Evolutionary conservation across 371 early-diverging fungal species (phyloP).

Genomic region (Neoconidiobolus thromboides): DNA sequence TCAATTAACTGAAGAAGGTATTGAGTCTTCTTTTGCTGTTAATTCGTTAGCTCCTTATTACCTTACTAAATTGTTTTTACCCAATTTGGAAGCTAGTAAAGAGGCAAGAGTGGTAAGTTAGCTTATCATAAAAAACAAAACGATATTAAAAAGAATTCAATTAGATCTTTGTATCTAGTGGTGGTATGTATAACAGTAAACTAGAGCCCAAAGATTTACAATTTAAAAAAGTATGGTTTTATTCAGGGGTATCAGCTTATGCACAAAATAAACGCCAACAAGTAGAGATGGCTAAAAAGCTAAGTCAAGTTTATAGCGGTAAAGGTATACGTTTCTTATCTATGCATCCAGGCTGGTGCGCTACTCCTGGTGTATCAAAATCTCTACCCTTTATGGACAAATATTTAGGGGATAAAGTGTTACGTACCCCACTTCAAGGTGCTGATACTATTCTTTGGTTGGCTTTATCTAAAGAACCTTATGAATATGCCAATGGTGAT

Average conservation of each 20-base stretch:
- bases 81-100: neutral
- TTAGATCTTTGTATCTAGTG: conserved; percentile 6
- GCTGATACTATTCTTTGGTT: conserved; percentile 9
- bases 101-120: conserved; percentile 5
- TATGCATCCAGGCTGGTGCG: conserved; percentile 8
- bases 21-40: conserved; percentile 6
- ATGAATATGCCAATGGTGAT: neutral
- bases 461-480: conserved; percentile 3
- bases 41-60: conserved; percentile 5
- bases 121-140: neutral
- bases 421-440: conserved; percentile 3
- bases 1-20: neutral
- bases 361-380: conserved; percentile 4
- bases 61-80: conserved; percentile 4
- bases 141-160: neutral
- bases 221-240: neutral
- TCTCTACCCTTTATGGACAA: neutral
- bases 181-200: conserved; percentile 6
- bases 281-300: conserved; percentile 1
- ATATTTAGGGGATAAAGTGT: neutral
- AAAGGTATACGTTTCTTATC: conserved; percentile 5
- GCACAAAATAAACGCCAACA: conserved; percentile 7
- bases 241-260: conserved; percentile 3
- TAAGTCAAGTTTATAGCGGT: neutral
- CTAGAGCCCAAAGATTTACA: conserved; percentile 1